phyloP scores from a whole-genome alignment of 148 eudicot genomes.

The Hydrangea macrophylla region DNA sequence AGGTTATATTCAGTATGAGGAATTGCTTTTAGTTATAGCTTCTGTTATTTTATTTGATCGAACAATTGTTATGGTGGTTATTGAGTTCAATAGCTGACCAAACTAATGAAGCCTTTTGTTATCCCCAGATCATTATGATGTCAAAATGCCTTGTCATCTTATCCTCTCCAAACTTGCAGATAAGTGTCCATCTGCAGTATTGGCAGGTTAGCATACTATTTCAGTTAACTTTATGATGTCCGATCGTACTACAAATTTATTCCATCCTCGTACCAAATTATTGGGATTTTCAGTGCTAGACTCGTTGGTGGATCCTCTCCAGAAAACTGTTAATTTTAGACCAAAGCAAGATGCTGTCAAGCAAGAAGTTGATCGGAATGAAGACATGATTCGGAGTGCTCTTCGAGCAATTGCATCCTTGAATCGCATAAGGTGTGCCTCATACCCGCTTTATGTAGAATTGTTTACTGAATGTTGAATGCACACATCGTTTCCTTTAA shows the following conservation, averaged over 20 bases:
- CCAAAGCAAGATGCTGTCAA: slow-evolving; percentile 99
- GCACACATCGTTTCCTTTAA: too few species aligned
- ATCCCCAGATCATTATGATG: slow-evolving; percentile 95
- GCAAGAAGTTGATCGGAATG: slow-evolving; percentile 99
- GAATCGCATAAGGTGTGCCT: slow-evolving; percentile 68
- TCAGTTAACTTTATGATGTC: background rate
- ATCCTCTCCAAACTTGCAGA: slow-evolving; percentile 93
- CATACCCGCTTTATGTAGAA: background rate
- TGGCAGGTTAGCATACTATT: slow-evolving; percentile 58
- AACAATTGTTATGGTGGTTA: background rate
- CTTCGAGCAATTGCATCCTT: slow-evolving; percentile 85
- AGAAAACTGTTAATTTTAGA: slow-evolving; percentile 77
- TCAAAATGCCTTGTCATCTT: slow-evolving; percentile 98
- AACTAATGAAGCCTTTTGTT: slow-evolving; percentile 8
- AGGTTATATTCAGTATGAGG: background rate
- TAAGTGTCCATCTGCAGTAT: slow-evolving; percentile 91
- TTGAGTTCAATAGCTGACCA: background rate
- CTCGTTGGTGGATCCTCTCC: slow-evolving; percentile 97
- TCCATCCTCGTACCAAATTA: slow-evolving; percentile 10
- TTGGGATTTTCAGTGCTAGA: slow-evolving; percentile 62
- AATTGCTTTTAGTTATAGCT: background rate
- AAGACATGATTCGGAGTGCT: slow-evolving; percentile 97
- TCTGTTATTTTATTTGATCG: background rate
- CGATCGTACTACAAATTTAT: background rate
- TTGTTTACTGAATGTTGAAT: too few species aligned